Evolutionary conservation across 2,329 filamentous ascomycete genomes (phyloP), one percentile per base, ranked within the genome.

Genomic region (Monascus ruber): DNA sequence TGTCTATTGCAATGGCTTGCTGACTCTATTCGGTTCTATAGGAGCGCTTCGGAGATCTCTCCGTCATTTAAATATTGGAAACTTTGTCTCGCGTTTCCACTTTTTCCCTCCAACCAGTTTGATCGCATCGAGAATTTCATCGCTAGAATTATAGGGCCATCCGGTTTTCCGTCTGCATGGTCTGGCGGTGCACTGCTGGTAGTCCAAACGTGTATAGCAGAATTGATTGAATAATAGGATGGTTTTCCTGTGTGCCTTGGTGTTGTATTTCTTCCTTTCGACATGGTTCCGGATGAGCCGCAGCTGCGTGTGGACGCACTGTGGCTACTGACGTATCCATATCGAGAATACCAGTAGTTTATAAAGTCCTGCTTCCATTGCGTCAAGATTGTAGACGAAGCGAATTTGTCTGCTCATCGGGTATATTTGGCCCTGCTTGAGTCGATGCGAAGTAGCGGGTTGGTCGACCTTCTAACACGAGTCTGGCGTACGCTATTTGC

Each of bases 41-140:
- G 89, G 91, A 98, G 79, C 94, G 88, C 78, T 98, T 96, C 70
- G 91, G 91, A 74, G 88, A 96, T 66, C 81, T 96, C 57, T 89
- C 91, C 57, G 72, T 94, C 56, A 75, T 96, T 67, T 98, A 94
- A 79, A 77, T 64, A 42, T 37, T 45, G 43, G 43, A 43, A 43
- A 46, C 41, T 36, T 47, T 47, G 46, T 58, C 42, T 38, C 41
- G 47, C 50, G 49, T 44, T 47, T 44, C 47, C 48, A 51, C 43
- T 39, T 41, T 58, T 56, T 50, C 56, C 52, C 53, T 43, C 44
- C 51, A 40, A 46, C 50, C 54, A 50, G 46, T 52, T 40, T 52
- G 39, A 51, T 55, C 50, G 48, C 54, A 52, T 52, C 48, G 51
- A 49, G 47, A 51, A 36, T 47, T 47, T 50, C 45, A 45, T 51